Conservation (phyloP, 352 stramenopile species). For the Phytophthora podocarpi region DNA sequence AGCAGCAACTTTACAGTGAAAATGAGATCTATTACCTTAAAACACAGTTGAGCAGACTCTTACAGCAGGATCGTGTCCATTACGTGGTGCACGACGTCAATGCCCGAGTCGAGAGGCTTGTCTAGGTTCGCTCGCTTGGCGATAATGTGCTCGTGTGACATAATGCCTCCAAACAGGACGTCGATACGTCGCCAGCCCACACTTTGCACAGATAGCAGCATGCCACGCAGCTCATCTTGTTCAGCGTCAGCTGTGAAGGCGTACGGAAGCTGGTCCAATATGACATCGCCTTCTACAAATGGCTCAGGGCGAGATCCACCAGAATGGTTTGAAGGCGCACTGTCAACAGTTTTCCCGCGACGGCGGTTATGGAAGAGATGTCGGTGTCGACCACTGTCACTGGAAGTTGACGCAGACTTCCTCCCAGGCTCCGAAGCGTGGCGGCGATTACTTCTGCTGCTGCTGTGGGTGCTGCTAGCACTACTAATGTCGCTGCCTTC, state of each 20-base stretch:
- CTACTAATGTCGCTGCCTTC: constrained; percentile 19
- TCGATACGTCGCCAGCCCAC: constrained; percentile 77
- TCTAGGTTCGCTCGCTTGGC: constrained; percentile 66
- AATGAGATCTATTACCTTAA: too few relatives aligned
- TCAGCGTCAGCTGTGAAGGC: constrained; percentile 67
- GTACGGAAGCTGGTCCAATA: constrained; percentile 71
- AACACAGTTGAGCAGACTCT: not conserved
- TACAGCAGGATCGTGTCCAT: constrained; percentile 75
- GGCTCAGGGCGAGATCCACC: constrained; percentile 44
- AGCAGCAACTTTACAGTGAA: not conserved
- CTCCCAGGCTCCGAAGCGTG: constrained; percentile 21
- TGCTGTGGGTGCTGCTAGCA: constrained; percentile 19
- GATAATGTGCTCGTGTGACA: constrained; percentile 85
- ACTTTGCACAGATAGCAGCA: constrained; percentile 78
- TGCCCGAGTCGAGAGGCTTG: constrained; percentile 61
- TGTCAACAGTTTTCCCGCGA: constrained; percentile 34
- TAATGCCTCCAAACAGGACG: constrained; percentile 65
- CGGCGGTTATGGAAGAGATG: constrained; percentile 17
- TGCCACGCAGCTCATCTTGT: constrained; percentile 70
- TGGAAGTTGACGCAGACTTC: constrained; percentile 25
- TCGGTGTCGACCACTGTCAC: constrained; percentile 13
- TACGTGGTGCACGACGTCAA: constrained; percentile 79
- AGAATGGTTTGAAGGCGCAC: constrained; percentile 15
- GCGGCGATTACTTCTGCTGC: constrained; percentile 15
- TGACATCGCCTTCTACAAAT: constrained; percentile 55